These are phyloP conservation scores for Trametes polyzona DNA, from an alignment of 1,284 basidiomycete genomes.

Conservation along the genomic window DNA sequence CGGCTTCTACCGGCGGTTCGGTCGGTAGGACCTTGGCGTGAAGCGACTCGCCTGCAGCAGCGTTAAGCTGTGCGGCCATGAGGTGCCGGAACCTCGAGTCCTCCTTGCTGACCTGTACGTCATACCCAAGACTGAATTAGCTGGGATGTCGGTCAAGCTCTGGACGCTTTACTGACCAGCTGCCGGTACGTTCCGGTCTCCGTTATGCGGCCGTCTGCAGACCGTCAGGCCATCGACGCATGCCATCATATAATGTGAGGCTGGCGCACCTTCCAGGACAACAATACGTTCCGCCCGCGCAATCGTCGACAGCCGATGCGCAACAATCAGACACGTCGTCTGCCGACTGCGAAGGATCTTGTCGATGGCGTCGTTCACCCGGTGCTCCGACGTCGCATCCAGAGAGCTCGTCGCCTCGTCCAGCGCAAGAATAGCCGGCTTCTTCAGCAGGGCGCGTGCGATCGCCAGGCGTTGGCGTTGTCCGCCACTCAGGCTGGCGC, in stretches of 20 bases:
- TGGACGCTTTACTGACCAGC: conserved; percentile 50
- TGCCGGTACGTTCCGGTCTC: conserved; percentile 87
- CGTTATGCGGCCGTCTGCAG: conserved; percentile 75
- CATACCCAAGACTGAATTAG: not conserved
- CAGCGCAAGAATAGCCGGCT: conserved; percentile 79
- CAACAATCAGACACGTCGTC: conserved; percentile 89
- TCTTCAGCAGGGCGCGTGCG: conserved; percentile 83
- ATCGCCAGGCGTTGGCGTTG: conserved; percentile 71
- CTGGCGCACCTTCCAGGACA: conserved; percentile 81
- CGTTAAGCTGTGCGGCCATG: conserved; percentile 85
- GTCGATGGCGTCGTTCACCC: conserved; percentile 90
- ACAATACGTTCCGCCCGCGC: conserved; percentile 85
- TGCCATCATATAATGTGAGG: no score
- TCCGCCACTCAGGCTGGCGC: conserved; percentile 74
- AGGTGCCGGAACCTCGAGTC: conserved; percentile 80
- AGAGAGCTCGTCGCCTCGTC: conserved; percentile 87
- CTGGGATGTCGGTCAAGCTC: not conserved
- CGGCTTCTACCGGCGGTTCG: not conserved
- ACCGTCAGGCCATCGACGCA: no score
- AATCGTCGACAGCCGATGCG: conserved; percentile 85
- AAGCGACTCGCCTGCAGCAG: conserved; percentile 42
- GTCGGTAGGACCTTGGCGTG: not conserved
- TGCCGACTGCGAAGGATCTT: conserved; percentile 77
- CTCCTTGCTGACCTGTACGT: conserved; percentile 55
- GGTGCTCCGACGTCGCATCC: conserved; percentile 88